These are phyloP conservation scores for Artemisia argyi DNA, from an alignment of 129 eudicot species.

Conservation along the genomic window DNA sequence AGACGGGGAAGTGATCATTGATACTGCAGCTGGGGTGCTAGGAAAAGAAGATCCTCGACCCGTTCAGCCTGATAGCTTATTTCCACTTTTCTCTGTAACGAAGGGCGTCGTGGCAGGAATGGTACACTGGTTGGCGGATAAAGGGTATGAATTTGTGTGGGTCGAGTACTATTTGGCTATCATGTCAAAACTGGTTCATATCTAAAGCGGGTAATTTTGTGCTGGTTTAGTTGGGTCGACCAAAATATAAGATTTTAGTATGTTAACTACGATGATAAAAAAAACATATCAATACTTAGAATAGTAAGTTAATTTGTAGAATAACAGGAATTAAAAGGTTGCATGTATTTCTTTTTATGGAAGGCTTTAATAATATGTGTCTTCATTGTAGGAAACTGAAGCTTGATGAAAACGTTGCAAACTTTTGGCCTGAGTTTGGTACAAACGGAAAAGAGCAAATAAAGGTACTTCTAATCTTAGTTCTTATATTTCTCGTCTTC, in stretches of 20 bases:
- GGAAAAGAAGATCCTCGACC: constrained; percentile 90
- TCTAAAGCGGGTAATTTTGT: too few species aligned
- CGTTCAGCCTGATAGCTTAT: constrained; percentile 80
- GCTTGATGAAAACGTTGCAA: constrained; percentile 67
- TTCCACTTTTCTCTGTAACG: constrained; percentile 72
- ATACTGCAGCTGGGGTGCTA: constrained; percentile 83
- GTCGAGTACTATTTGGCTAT: too few species aligned
- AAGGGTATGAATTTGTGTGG: constrained; percentile 44
- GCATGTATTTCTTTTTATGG: too few species aligned
- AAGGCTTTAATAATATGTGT: background rate
- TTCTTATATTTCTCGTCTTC: background rate
- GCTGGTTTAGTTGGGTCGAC: too few species aligned
- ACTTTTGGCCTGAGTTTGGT: constrained; percentile 75
- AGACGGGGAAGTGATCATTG: constrained; percentile 36
- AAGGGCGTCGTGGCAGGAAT: constrained; percentile 82
- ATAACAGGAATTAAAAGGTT: too few species aligned
- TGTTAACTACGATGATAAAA: too few species aligned
- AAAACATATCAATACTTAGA: too few species aligned
- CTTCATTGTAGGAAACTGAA: constrained; percentile 58
- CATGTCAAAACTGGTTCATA: too few species aligned
- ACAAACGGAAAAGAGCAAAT: constrained; percentile 62
- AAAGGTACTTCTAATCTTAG: constrained; percentile 43
- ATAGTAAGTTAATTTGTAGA: too few species aligned
- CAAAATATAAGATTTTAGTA: too few species aligned
- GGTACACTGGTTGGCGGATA: constrained; percentile 83